Conservation (phyloP, 306 rosid genomes). For the Betula pendula region DNA sequence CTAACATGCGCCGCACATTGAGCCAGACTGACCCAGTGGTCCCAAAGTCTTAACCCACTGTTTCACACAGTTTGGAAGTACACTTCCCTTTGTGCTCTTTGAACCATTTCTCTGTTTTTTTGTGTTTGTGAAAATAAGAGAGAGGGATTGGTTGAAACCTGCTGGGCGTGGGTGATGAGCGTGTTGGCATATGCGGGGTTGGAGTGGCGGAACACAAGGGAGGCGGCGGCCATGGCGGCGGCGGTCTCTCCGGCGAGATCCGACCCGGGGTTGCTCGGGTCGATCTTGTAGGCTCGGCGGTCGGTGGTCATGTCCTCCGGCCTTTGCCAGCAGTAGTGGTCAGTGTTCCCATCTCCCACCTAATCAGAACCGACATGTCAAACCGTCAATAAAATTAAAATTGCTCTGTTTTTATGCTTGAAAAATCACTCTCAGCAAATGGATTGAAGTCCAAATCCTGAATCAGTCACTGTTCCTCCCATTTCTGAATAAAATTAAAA, state of each 20-base stretch:
- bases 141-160: slow-evolving; percentile 43
- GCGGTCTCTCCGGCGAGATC: slow-evolving; percentile 99
- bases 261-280: slow-evolving; percentile 93
- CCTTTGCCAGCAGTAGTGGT: slow-evolving; percentile 99
- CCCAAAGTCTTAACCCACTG: neutral
- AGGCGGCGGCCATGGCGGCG: slow-evolving; percentile 99
- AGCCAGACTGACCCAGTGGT: neutral
- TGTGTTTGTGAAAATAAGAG: neutral
- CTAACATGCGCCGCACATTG: slow-evolving; percentile 9
- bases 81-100: too few species aligned
- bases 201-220: slow-evolving; percentile 83
- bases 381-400: neutral
- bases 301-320: slow-evolving; percentile 99
- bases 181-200: slow-evolving; percentile 69
- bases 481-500: neutral
- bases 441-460: neutral
- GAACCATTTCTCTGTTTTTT: neutral
- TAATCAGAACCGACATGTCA: slow-evolving; percentile 30
- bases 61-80: neutral
- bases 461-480: neutral
- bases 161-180: slow-evolving; percentile 78
- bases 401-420: neutral
- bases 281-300: slow-evolving; percentile 84
- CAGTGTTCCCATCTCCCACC: slow-evolving; percentile 98
- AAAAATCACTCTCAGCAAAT: neutral